Base-by-base conservation (phyloP, 768 basidiomycete species). In the Podaxis pistillaris region DNA sequence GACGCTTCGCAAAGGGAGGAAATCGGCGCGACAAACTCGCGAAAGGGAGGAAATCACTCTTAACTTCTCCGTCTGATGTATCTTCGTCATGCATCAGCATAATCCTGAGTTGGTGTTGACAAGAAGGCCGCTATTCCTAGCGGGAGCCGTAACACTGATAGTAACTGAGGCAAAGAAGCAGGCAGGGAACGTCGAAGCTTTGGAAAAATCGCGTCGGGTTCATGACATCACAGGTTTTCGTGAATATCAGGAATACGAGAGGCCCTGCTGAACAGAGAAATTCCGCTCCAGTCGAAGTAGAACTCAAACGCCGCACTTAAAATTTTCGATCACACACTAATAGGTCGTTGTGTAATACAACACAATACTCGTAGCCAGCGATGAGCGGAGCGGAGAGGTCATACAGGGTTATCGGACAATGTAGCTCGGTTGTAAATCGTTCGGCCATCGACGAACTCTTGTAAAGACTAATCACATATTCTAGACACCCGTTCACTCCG, bases 211-310 rank as follows among this genome's bases (percentile, higher is more conserved):
- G 9, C 28, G n/a, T 40, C 49, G 19, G 15, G 24, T 28, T 15
- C 56, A 57, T 59, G 58, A 59, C 58, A 59, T 59, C 58, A 59
- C 58, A 50, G 22, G 38, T 26, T 37, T 36, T 50, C 37, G 19
- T 46, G 44, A 46, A 19, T 19, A 50, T 47, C 57, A 28, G 30
- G 57, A 44, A 37, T n/a, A 44, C 26, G 22, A 38, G 58, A 40
- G 37, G 9, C 30, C 36, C 28, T 49, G 46, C 28, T 24, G 50
- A 19, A 50, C 58, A 38, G 33, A 50, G 47, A 50, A 59, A 7
- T 30, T 12, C 26, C 17, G 28, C 28, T 6, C 44, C 13, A 47
- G n/a, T 6, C 53, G 38, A 40, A 26, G 24, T 12, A 13, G 13
- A 22, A 11, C 19, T 24, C 49, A 22, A 50, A 26, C 26, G 49